Base-by-base conservation (phyloP, 2,329 filamentous ascomycete genomes). In the Macrophomina phaseolina region DNA sequence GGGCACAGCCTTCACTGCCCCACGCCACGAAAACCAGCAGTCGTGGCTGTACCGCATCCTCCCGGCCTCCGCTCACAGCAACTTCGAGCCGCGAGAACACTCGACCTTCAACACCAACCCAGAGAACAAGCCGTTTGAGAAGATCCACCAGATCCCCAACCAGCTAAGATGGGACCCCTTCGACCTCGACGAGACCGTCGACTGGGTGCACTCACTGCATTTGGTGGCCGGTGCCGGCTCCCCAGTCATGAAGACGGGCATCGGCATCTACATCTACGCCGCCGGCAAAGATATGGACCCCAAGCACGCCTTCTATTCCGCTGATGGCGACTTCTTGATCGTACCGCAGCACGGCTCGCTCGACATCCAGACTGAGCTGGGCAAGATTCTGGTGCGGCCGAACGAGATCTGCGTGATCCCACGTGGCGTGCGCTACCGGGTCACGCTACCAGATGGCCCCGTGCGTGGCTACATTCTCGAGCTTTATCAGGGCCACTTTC, bases 81-180 rank as follows among this genome's bases (percentile, higher is more conserved):
- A 83, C 72, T 87, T 87, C 70, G 75, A 82, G 75, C 81, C 76
- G 75, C 83, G 72, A 76, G 85, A 78, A 72, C 81, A 81, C 18
- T 74, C 76, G 7, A 82, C 81, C 2, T 84, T 82, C 74, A 83
- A 84, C 71, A 83, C 82, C 16, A 84, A 83, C 69, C 82, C 81
- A 0, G 82, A 83, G 70, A 80, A 79, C 70, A 81, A 82, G 68
- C 78, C 80, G 9, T 79, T 82, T 64, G 84, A 85, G 69, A 86
- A 86, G 73, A 84, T 92, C 71, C 88, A 90, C 71, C 89, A 92
- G 72, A 90, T 93, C 61, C 92, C 92, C 4, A 93, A 94, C 74
- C 91, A 94, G 78, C 83, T 94, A 36, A 87, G 91, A 70, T 95
- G 92, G 92, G 89, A 91, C 70, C 89, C 88, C 2, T 92, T 93